A percentile compares a stretch with the other conserved stretches of the same genome.
Evolutionary conservation across 2,329 filamentous ascomycete genomes (phyloP).

Genomic region (Tetracladium maxilliforme): DNA sequence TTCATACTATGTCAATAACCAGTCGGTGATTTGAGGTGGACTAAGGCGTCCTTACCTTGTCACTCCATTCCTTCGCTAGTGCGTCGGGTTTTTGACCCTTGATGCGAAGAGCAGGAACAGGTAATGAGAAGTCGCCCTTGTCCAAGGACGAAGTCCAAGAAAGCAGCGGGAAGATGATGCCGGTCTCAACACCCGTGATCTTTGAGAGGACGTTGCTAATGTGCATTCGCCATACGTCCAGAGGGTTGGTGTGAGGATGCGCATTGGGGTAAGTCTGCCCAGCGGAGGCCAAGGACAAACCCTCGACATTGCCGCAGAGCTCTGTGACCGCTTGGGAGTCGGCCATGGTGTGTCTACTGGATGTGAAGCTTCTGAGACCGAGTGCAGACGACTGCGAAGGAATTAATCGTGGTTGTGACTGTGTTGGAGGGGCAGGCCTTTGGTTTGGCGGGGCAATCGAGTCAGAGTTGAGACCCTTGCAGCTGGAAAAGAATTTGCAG

Average conservation of each 20-base stretch:
- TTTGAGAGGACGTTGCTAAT: slow-evolving; percentile 53
- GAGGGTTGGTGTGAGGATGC: slow-evolving; percentile 56
- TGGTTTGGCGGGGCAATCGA: too few relatives aligned
- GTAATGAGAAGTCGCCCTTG: slow-evolving; percentile 69
- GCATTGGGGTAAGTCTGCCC: slow-evolving; percentile 32
- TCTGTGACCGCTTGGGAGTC: not conserved
- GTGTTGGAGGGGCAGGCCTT: too few relatives aligned
- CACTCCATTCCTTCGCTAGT: slow-evolving; percentile 44
- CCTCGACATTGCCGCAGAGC: slow-evolving; percentile 8
- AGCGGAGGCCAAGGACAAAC: slow-evolving; percentile 9
- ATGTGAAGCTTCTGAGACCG: too few relatives aligned
- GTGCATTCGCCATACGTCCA: slow-evolving; percentile 69
- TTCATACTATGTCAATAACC: slow-evolving; percentile 1
- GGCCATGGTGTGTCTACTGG: slow-evolving; percentile 1
- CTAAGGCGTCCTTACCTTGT: slow-evolving; percentile 41
- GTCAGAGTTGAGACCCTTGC: too few relatives aligned
- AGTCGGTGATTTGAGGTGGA: not conserved
- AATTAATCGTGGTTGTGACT: too few relatives aligned
- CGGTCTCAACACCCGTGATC: slow-evolving; percentile 54
- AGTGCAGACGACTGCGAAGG: too few relatives aligned
- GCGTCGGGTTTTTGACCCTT: slow-evolving; percentile 55
- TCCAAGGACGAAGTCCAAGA: slow-evolving; percentile 69
- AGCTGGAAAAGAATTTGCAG: too few relatives aligned
- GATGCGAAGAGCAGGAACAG: slow-evolving; percentile 65
- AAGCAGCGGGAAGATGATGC: slow-evolving; percentile 60